These are phyloP conservation scores for Holtermannia corniformis DNA, from an alignment of 768 basidiomycete genomes.

Conservation along the genomic window DNA sequence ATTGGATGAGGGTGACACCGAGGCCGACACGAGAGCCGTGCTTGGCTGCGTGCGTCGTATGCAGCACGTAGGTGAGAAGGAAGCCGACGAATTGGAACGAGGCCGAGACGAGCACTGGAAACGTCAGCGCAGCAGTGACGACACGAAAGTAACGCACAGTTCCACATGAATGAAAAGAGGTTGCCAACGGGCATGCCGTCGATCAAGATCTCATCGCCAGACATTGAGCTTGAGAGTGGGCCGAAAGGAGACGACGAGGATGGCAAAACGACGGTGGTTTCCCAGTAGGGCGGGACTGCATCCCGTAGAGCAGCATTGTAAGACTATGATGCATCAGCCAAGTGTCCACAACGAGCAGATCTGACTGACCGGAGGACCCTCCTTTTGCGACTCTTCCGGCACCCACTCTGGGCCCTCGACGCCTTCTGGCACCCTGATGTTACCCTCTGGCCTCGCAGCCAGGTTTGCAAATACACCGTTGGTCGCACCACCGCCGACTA, in stretches of 20 bases:
- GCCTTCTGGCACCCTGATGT: conserved; percentile 11
- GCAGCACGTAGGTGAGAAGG: conserved; percentile 75
- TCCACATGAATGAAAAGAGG: conserved; percentile 40
- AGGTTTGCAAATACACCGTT: conserved; percentile 96
- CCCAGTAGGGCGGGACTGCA: conserved; percentile 91
- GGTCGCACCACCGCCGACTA: conserved; percentile 48
- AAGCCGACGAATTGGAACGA: conserved; percentile 91
- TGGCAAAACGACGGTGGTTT: conserved; percentile 84
- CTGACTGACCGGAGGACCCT: conserved; percentile 71
- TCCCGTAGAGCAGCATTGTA: conserved; percentile 83
- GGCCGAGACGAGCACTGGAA: conserved; percentile 70
- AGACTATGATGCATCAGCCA: conserved; percentile 48
- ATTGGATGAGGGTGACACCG: conserved; percentile 90
- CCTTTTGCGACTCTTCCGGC: conserved; percentile 72
- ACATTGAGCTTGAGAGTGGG: conserved; percentile 48
- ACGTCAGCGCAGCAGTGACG: conserved; percentile 6
- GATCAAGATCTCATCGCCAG: conserved; percentile 63
- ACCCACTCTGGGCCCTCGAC: conserved; percentile 48
- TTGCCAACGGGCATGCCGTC: conserved; percentile 84
- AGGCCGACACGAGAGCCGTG: conserved; percentile 88
- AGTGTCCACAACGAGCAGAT: not conserved
- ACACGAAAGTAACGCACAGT: conserved; percentile 17
- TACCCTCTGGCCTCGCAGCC: conserved; percentile 68
- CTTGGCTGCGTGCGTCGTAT: conserved; percentile 77
- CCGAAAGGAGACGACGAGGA: conserved; percentile 38